Conservation (phyloP, 805 yeast genomes). For the Wickerhamomyces sydowiorum region DNA sequence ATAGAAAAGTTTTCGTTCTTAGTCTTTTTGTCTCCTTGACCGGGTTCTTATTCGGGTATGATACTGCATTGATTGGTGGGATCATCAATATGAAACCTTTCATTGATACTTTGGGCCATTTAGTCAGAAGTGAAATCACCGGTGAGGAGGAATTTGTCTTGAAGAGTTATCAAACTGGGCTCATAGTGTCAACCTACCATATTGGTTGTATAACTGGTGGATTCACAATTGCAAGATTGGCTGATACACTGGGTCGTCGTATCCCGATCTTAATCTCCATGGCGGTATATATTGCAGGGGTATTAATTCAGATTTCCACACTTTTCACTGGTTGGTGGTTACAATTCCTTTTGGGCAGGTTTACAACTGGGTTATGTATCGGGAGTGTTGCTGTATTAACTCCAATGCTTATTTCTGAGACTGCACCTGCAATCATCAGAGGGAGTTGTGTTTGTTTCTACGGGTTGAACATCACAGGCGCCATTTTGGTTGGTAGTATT, state of each 20-base stretch:
- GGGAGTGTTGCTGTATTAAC: conserved; percentile 70
- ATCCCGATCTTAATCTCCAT: conserved; percentile 48
- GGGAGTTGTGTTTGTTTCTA: conserved; percentile 62
- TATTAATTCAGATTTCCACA: conserved; percentile 52
- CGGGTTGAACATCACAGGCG: conserved; percentile 59
- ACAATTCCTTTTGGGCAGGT: conserved; percentile 60
- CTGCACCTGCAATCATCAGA: conserved; percentile 60
- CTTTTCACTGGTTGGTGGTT: conserved; percentile 42
- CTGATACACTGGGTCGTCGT: conserved; percentile 59
- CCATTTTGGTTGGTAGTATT: conserved; percentile 64
- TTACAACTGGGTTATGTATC: conserved; percentile 66
- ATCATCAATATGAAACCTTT: conserved; percentile 57
- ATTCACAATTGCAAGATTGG: conserved; percentile 49
- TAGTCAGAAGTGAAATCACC: conserved; percentile 23
- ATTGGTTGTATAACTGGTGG: conserved; percentile 73
- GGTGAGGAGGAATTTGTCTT: conserved; percentile 27
- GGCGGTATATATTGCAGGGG: conserved; percentile 53
- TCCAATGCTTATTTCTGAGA: conserved; percentile 65
- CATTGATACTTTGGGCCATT: conserved; percentile 41
- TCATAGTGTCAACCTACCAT: conserved; percentile 51
- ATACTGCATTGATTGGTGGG: conserved; percentile 74
- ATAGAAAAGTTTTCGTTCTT: background rate
- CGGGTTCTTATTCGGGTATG: conserved; percentile 72
- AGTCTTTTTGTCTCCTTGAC: background rate
- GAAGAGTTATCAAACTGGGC: conserved; percentile 33